Base-by-base conservation (phyloP, 2,329 filamentous ascomycete genomes). In the Colletotrichum spinosum region DNA sequence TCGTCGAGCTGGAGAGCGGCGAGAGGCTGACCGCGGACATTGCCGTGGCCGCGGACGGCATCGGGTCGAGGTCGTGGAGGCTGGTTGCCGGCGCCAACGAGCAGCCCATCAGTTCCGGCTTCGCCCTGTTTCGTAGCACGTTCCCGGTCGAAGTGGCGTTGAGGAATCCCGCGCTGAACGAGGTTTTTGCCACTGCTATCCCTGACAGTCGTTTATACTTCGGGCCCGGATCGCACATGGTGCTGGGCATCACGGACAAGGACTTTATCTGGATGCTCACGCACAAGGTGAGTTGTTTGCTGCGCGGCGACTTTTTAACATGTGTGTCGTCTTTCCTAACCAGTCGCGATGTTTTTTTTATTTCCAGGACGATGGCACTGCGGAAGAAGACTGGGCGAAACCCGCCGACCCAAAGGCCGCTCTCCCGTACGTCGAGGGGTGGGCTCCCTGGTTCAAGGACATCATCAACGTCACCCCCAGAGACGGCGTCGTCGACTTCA, bases 401-500 rank as follows among this genome's bases (percentile, higher is more conserved):
- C 39, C 34, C 7, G 50, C 45, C n/a, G 11, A 56, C 41, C 46
- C 45, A 3, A 33, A 41, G 17, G 58, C 55, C 33, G 58, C 42
- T 35, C 34, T 60, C 8, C 38, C 38, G 2, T 54, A 52, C 8
- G 41, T 60, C 7, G 48, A 54, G n/a, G 58, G 51, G 11, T 56
- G 51, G 38, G 53, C 55, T 8, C 55, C 55, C 4, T 39, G 34
- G 35, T 25, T 58, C 41, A n/a, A 54, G 44, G 53, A 44, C 34
- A 48, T 68, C 44, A 60, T 68, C 50, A 49, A 60, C 11, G 33
- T 44, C 0, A 54, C 62, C 12, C 67, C 73, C 45, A 68, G 69
- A 37, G 69, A 69, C 48, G 67, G 68, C 37, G 67, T 79, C 61
- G 73, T 78, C 66, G 76, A 80, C 69, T 80, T 79, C 59, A 76